Evolutionary conservation across 108 stramenopile species (phyloP), one percentile per base, ranked within the genome.

Genomic region (Cyclotella kingstonii): DNA sequence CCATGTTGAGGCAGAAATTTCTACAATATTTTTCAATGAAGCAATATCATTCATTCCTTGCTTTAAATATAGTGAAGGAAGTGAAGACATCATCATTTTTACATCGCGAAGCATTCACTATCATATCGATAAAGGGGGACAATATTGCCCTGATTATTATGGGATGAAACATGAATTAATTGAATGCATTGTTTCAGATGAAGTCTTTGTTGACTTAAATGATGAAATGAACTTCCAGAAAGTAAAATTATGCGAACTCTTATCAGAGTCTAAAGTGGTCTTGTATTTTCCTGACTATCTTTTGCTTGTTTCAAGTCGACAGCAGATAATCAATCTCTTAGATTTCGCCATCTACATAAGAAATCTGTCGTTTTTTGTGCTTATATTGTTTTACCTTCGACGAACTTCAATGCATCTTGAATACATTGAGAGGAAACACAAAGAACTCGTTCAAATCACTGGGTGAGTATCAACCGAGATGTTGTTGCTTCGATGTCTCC

Each of bases 111-210:
- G 77, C 15, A 54, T 81, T 31, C 73, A 70, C 27, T 77, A 76
- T 48, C 54, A 60, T 26, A 67, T 81, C 19, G 79, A 81, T 28
- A 73, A 59, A n/a, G 76, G 79, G 14, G 79, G 79, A 27, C 79
- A 81, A 28, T 77, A 68, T 35, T 69, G 73, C 35, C 40, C 40
- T 10, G 73, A 81, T 52, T 81, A 81, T 49, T 81, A 77, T 60
- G 79, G 79, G n/a, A 81, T 81, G 79, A 81, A 65, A 66, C 70
- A 76, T 28, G 79, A 81, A 44, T 23, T 81, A 18, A 68, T 77
- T 11, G 79, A 81, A 39, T 76, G 73, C 54, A 76, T 81, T 3
- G 27, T 15, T 27, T 70, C 73, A 2, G 63, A 76, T 8, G 79
- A 81, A 50, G 11, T 69, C 10, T 66, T 44, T 30, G 44, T 77